These are phyloP conservation scores for Ceratocystis cacaofunesta DNA, from an alignment of 2,329 filamentous ascomycete genomes.

Conservation along the genomic window DNA sequence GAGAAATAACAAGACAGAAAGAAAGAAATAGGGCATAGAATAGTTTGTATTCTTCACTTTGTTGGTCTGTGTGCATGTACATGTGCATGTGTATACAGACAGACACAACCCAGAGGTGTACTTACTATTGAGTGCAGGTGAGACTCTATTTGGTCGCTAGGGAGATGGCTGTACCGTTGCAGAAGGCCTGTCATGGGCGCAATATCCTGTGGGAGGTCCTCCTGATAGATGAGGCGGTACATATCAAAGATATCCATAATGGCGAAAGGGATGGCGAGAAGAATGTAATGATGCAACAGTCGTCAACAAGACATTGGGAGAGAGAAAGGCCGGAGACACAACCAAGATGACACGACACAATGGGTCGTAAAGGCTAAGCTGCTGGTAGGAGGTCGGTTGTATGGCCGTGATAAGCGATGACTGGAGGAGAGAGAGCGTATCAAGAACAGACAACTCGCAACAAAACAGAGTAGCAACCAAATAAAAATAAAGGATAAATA, in stretches of 20 bases:
- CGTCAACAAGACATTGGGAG: neutral
- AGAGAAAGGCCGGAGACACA: neutral
- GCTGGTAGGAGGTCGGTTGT: no score
- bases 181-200: slow-evolving; percentile 26
- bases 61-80: neutral
- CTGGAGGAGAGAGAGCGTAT: no score
- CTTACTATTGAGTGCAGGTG: slow-evolving; percentile 18
- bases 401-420: no score
- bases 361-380: no score
- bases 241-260: slow-evolving; percentile 18
- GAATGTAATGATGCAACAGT: neutral
- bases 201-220: slow-evolving; percentile 25
- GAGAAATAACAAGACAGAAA: neutral
- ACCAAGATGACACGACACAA: neutral
- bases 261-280: neutral
- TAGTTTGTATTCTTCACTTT: neutral
- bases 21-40: neutral
- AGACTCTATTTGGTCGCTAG: slow-evolving; percentile 24
- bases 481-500: no score
- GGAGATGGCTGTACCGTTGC: slow-evolving; percentile 27
- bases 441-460: no score
- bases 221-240: slow-evolving; percentile 18
- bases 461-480: no score
- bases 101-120: neutral
- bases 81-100: neutral